phyloP scores from a whole-genome alignment of 495 filamentous ascomycete species.

The Hypomontagnella submonticulosa region DNA sequence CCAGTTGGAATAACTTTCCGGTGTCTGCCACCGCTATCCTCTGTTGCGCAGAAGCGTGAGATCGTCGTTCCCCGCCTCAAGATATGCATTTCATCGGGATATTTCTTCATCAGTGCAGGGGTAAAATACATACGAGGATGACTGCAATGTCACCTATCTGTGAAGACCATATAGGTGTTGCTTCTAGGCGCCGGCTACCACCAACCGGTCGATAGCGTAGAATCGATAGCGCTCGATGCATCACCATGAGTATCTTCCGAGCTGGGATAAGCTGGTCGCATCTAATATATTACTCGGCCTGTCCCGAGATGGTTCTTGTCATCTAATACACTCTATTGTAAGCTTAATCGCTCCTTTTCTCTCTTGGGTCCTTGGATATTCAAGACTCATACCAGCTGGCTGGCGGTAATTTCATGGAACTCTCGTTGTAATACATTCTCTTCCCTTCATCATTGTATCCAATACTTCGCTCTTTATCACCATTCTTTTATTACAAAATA shows the following conservation, averaged over 20 bases:
- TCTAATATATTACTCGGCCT: constrained; percentile 43
- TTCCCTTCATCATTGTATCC: constrained; percentile 8
- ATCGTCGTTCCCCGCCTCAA: not conserved
- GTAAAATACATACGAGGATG: constrained; percentile 4
- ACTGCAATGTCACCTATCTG: constrained; percentile 27
- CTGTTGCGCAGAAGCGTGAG: constrained; percentile 11
- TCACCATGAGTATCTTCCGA: not conserved
- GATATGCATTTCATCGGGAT: constrained; percentile 4
- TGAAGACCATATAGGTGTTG: constrained; percentile 14
- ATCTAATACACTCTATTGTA: constrained; percentile 27
- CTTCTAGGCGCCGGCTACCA: constrained; percentile 35
- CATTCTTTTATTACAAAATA: constrained; percentile 6
- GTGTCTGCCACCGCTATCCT: constrained; percentile 11
- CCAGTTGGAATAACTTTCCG: constrained; percentile 14
- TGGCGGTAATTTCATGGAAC: constrained; percentile 29
- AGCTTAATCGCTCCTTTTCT: constrained; percentile 19
- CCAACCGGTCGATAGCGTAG: constrained; percentile 14
- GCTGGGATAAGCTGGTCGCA: not conserved
- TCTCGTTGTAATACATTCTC: constrained; percentile 30
- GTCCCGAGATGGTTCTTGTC: constrained; percentile 28
- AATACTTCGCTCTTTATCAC: constrained; percentile 20
- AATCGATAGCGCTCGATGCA: constrained; percentile 16
- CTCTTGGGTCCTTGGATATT: constrained; percentile 5
- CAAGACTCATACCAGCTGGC: constrained; percentile 37
- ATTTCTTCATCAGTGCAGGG: constrained; percentile 11